Conservation (phyloP, 805 yeast species). For the Wickerhamiella siamensis region DNA sequence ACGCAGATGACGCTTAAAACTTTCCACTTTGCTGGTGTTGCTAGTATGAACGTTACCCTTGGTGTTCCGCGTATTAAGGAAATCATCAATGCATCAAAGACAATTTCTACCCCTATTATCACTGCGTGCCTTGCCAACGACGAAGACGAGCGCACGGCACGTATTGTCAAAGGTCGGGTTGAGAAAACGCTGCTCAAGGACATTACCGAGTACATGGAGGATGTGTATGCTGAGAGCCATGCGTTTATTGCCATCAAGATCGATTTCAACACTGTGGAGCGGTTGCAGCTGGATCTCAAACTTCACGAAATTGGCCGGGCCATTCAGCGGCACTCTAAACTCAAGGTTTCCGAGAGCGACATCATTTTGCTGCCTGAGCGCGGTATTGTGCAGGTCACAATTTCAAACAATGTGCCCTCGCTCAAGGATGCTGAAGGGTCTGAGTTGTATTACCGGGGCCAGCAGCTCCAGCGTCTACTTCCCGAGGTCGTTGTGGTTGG, state of each 20-base stretch:
- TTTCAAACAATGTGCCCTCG: conserved; percentile 3
- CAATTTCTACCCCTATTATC: conserved; percentile 90
- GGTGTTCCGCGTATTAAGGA: conserved; percentile 99
- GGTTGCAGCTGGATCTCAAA: conserved; percentile 74
- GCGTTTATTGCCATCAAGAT: conserved; percentile 71
- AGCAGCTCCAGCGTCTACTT: conserved; percentile 68
- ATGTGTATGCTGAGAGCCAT: conserved; percentile 69
- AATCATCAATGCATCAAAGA: conserved; percentile 92
- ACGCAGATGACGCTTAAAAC: conserved; percentile 95
- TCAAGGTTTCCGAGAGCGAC: conserved; percentile 65
- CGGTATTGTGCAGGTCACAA: conserved; percentile 30
- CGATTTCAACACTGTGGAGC: conserved; percentile 74
- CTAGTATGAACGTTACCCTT: conserved; percentile 94
- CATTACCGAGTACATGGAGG: conserved; percentile 80
- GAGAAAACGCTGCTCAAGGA: conserved; percentile 84
- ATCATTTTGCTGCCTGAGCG: conserved; percentile 53
- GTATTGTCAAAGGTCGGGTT: conserved; percentile 94
- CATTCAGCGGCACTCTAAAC: conserved; percentile 68
- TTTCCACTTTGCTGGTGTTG: conserved; percentile 99
- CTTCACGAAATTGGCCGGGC: conserved; percentile 79
- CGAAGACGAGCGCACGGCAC: conserved; percentile 91
- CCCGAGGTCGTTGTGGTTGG: conserved; percentile 91
- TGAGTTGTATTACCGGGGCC: conserved; percentile 74
- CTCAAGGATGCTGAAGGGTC: conserved; percentile 15
- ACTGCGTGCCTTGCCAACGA: conserved; percentile 87